Evolutionary conservation across 78 protist species (phyloP).

Genomic region (Guillardia theta): DNA sequence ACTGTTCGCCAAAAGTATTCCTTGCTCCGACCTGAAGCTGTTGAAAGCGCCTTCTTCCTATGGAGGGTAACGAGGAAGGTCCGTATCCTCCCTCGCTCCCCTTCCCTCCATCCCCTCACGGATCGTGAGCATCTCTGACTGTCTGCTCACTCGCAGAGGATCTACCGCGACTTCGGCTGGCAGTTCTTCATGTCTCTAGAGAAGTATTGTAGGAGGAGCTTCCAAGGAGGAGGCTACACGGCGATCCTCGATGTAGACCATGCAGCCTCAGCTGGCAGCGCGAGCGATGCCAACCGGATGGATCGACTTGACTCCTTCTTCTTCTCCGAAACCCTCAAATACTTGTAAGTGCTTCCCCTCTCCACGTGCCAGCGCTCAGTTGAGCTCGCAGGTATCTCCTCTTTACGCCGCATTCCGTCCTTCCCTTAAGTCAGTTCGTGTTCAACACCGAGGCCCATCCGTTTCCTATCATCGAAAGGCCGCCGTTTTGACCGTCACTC

Average conservation of each 20-base stretch:
- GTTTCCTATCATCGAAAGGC: background rate
- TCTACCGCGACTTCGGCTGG: slow-evolving; percentile 11
- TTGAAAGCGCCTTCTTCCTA: background rate
- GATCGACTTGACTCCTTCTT: background rate
- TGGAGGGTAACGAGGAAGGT: background rate
- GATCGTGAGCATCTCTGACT: too few relatives aligned
- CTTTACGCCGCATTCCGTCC: background rate
- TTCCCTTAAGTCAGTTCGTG: background rate
- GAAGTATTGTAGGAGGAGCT: background rate
- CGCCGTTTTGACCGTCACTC: too few relatives aligned
- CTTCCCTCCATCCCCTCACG: too few relatives aligned
- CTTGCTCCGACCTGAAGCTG: background rate
- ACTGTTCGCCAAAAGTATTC: background rate
- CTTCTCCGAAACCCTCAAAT: slow-evolving; percentile 1
- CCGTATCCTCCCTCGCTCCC: too few relatives aligned
- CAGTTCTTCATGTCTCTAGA: background rate
- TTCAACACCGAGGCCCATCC: slow-evolving; percentile 14
- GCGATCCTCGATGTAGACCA: background rate
- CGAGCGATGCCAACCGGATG: background rate
- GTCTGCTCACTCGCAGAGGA: too few relatives aligned
- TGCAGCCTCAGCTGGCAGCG: too few relatives aligned
- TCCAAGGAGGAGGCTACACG: background rate
- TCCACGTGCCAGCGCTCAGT: background rate
- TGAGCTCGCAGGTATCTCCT: background rate
- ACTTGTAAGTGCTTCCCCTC: background rate